These are phyloP conservation scores for Coemansia sp. DNA, from an alignment of 192 early-diverging fungal species.

Conservation along the genomic window DNA sequence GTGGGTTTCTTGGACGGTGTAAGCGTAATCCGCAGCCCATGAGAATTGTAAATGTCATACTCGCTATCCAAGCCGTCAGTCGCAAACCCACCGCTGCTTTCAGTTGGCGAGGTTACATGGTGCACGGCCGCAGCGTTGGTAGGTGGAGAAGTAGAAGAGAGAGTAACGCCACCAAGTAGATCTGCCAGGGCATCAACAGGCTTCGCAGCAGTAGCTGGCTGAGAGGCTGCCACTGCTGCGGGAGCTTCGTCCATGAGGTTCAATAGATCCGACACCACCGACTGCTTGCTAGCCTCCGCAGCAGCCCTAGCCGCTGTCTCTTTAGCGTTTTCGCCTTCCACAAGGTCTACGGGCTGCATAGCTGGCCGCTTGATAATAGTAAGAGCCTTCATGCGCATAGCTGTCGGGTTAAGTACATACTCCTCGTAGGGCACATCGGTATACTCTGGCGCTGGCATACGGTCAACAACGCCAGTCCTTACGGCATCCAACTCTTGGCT, in stretches of 20 bases:
- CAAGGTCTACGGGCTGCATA: conserved; percentile 23
- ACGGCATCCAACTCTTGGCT: conserved; percentile 65
- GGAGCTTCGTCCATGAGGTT: conserved; percentile 67
- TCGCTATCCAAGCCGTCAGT: conserved; percentile 25
- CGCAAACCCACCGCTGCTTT: conserved; percentile 16
- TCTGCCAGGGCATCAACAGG: conserved; percentile 65
- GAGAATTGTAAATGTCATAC: conserved; percentile 74
- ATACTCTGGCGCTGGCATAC: conserved; percentile 87
- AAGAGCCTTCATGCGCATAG: conserved; percentile 56
- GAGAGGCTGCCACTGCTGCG: not conserved
- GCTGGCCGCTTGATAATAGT: conserved; percentile 29
- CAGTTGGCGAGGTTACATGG: conserved; percentile 13
- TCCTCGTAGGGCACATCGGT: conserved; percentile 50
- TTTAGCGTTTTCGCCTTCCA: conserved; percentile 15
- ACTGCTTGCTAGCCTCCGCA: conserved; percentile 27
- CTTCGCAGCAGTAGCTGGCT: conserved; percentile 13
- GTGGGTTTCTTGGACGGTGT: conserved; percentile 68
- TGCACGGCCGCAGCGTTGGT: conserved; percentile 18
- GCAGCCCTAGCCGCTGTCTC: conserved; percentile 20
- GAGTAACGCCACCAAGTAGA: conserved; percentile 68
- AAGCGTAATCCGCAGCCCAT: conserved; percentile 78
- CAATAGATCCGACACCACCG: conserved; percentile 58
- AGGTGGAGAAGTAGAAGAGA: conserved; percentile 38
- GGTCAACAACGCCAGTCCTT: conserved; percentile 81
- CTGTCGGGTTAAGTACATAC: conserved; percentile 53